Conservation (phyloP, 305 asterid genomes). For the Solanum hybrid region DNA sequence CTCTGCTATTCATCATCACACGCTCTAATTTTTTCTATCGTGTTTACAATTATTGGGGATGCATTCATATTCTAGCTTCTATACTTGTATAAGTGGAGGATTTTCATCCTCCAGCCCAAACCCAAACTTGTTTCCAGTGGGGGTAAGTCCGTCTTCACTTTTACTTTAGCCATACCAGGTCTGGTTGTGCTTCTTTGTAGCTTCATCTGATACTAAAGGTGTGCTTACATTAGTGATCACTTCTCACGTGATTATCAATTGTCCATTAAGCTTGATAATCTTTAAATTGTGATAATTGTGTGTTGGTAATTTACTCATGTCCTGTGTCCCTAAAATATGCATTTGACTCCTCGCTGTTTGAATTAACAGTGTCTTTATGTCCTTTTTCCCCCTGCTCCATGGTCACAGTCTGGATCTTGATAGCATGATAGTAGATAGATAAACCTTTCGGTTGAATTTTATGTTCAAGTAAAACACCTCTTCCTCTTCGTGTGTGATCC, state of each 20-base stretch:
- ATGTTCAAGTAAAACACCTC: neutral
- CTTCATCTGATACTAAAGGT: neutral
- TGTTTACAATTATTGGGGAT: neutral
- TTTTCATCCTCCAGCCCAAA: neutral
- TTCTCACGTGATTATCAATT: neutral
- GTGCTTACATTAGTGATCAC: neutral
- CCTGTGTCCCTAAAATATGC: neutral
- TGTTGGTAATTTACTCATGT: neutral
- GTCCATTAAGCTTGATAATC: neutral
- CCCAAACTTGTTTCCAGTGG: neutral
- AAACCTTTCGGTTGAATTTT: neutral
- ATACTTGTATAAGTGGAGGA: neutral
- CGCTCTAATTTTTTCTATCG: neutral
- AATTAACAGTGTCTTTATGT: neutral
- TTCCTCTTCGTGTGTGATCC: neutral
- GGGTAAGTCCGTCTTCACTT: neutral
- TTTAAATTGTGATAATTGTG: neutral
- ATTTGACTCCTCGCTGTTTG: neutral
- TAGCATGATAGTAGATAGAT: neutral
- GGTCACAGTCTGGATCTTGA: neutral
- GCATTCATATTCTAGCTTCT: neutral
- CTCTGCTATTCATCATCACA: neutral
- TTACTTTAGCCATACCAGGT: neutral
- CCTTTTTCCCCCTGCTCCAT: neutral
- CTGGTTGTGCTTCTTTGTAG: neutral